Evolutionary conservation across 768 basidiomycete genomes (phyloP), one percentile per base, ranked within the genome.

Genomic region (Naganishia onofrii): DNA sequence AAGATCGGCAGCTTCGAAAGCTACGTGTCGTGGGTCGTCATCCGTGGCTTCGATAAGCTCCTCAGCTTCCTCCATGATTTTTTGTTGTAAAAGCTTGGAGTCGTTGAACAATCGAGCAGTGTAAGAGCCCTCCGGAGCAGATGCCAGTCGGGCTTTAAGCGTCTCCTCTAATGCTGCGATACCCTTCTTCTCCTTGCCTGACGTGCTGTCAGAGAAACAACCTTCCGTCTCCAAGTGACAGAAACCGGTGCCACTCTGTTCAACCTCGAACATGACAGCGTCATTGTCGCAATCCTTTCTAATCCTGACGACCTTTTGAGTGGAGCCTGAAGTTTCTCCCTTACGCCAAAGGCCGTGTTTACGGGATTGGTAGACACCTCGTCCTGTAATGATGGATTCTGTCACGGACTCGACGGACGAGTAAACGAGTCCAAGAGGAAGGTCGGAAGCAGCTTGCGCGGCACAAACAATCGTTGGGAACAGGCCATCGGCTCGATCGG

Each of bases 11-110:
- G 93, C 91, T 81, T 99, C 96, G 71, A 94, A 95, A 0, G 93
- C 90, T 19, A 96, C 83, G 60, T 70, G 69, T 34, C 97, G 91
- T 26, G 60, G 23, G 57, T 90, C 88, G 76, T 86, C 86, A 1
- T 87, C 86, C 74, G 87, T 83, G 8, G 83, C 83, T 21, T 85
- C 84, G 78, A 93, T 95, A n/a, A 99, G 85, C 80, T 99, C 96
- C 75, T 95, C 91, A 0, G 96, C 96, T 80, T 99, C 96, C 81
- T 99, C 96, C 88, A 90, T 92, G 73, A 99, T 93, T 84, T 99
- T 99, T 64, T 93, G 89, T 55, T 85, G 86, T 54, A 98, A 83
- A n/a, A 99, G 84, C 55, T 85, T 85, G 5, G 88, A 82, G 78
- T 97, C 91, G 52, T 85, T 84, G 82, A 98, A 96, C 31, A 99